phyloP scores from a whole-genome alignment of 2,329 filamentous ascomycete species.

The Alternaria postmessia region DNA sequence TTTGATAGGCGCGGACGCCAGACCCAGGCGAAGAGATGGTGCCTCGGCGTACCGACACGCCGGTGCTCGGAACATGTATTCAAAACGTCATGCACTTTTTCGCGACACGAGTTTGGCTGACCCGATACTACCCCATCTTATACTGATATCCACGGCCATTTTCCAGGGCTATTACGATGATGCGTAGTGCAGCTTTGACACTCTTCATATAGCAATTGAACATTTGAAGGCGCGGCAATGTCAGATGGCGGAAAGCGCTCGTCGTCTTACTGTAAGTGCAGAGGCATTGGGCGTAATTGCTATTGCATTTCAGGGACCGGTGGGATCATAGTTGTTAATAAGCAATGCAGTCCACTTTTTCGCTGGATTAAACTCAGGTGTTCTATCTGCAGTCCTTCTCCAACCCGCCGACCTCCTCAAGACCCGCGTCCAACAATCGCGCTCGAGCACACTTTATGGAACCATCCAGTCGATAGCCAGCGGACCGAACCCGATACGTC shows the following conservation, averaged over 20 bases:
- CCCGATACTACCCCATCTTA: neutral
- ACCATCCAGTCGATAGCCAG: conserved; percentile 75
- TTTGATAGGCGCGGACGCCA: neutral
- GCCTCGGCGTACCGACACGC: conserved; percentile 22
- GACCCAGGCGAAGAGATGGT: neutral
- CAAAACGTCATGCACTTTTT: conserved; percentile 29
- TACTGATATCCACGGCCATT: neutral
- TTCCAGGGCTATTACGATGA: conserved; percentile 15
- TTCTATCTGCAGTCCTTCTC: conserved; percentile 86
- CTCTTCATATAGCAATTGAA: conserved; percentile 31
- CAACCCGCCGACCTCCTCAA: conserved; percentile 97
- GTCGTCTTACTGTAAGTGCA: conserved; percentile 58
- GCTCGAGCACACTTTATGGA: conserved; percentile 69
- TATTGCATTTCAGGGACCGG: conserved; percentile 11
- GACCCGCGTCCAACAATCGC: conserved; percentile 91
- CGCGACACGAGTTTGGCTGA: conserved; percentile 2
- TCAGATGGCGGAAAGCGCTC: conserved; percentile 60
- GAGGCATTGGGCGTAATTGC: neutral
- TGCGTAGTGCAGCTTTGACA: conserved; percentile 15
- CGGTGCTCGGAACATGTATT: conserved; percentile 17
- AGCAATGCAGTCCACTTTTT: conserved; percentile 72
- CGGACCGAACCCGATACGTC: conserved; percentile 71
- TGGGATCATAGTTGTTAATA: neutral
- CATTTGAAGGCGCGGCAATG: conserved; percentile 54
- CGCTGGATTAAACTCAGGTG: conserved; percentile 86